Evolutionary conservation across 257 asterid genomes (phyloP), one percentile per base, ranked within the genome.

Genomic region (Penstemon barbatus): DNA sequence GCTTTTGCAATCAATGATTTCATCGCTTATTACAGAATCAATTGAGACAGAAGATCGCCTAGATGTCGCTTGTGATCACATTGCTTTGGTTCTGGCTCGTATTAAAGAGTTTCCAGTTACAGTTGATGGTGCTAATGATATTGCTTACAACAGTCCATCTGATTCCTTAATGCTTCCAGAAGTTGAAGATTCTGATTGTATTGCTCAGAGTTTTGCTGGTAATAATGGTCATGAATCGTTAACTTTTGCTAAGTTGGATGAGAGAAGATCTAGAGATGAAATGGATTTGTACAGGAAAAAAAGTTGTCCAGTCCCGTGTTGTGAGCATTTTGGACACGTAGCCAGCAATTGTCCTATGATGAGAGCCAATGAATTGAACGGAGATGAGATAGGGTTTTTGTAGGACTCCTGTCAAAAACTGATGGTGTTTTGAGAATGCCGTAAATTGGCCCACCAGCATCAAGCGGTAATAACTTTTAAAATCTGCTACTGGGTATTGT

Each of bases 151-250:
- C 70, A 82, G 85, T 75, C 87, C 94, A 4, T 66, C 85, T 0
- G 76, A 75, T 56, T 82, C 88, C 0, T 71, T 82, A 19, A 61
- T 82, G 39, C 79, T 82, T 61, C 85, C 81, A 12, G 86, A 78
- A 42, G 87, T 86, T 37, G 94, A 80, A 71, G 90, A 84, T 66
- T 82, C 87, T 61, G 82, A 79, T 42, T 61, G 89, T 10, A 77
- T 84, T 37, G 81, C 80, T 40, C 88, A 82, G 50, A 84, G 76
- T 54, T 82, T 77, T 65, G 71, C 68, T 5, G 74, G 68, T 18
- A 69, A 81, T 58, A 69, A 81, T 58, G 67, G 75, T 39, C 69
- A 74, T 0, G 84, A 74, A 4, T 77, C 75, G 71, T 59, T 77
- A 36, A 65, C 74, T 45, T 70, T 76, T 56, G 66, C 71, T 59